phyloP scores from a whole-genome alignment of 371 early-diverging fungal species.

The Mucor irregularis region DNA sequence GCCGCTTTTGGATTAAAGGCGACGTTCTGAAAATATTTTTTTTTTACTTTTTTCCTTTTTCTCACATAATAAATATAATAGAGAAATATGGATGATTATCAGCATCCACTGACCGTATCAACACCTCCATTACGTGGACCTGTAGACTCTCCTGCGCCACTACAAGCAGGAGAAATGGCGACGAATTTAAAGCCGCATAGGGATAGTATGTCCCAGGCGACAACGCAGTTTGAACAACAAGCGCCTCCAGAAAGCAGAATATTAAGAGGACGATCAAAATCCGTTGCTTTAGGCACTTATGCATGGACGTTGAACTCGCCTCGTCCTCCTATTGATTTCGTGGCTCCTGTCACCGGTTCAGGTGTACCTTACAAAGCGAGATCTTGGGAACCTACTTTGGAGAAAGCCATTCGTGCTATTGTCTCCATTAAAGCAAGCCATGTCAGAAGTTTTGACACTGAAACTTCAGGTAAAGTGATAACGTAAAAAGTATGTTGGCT shows the following conservation, averaged over 20 bases:
- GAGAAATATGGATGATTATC: conserved; percentile 27
- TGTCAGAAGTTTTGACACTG: conserved; percentile 89
- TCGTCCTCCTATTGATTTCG: conserved; percentile 35
- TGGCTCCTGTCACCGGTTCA: conserved; percentile 4
- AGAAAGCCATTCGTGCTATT: conserved; percentile 76
- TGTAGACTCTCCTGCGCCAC: conserved; percentile 24
- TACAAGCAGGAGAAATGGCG: conserved; percentile 13
- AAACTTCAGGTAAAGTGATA: conserved; percentile 69
- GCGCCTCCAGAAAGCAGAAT: conserved; percentile 10
- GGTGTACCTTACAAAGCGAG: conserved; percentile 41
- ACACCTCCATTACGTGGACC: conserved; percentile 16
- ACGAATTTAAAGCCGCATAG: conserved; percentile 24
- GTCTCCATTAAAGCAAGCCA: conserved; percentile 87
- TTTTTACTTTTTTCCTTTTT: background rate
- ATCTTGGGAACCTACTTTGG: conserved; percentile 80
- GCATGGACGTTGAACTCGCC: conserved; percentile 26
- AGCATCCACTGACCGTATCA: conserved; percentile 28
- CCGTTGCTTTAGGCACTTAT: conserved; percentile 33
- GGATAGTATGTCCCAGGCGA: conserved; percentile 25
- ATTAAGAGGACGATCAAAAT: conserved; percentile 48
- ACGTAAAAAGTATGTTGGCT: background rate
- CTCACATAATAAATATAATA: background rate
- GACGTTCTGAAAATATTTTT: too few species aligned
- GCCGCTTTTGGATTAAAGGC: too few species aligned
- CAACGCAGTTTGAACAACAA: conserved; percentile 21